Base-by-base conservation (phyloP, 257 asterid species). In the Nicotiana tabacum region DNA sequence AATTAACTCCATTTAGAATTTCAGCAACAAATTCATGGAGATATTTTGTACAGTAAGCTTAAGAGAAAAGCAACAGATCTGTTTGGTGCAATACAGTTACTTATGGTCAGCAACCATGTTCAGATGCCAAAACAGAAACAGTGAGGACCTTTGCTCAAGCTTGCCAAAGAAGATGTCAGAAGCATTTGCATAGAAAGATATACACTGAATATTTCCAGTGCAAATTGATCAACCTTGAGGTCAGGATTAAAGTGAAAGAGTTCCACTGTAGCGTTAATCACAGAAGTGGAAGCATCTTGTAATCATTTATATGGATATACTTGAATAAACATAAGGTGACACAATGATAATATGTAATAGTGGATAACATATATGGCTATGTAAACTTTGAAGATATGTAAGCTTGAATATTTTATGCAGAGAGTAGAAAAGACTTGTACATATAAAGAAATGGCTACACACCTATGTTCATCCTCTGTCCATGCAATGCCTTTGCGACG, bases 381-480 rank as follows among this genome's bases (percentile, higher is more conserved):
- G 74, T 58, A 6, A 58, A 18, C 12, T 58, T 58, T 58, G 48
- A 29, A 13, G 39, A 65, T 13, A 29, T 11, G 39, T 65, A 65
- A 3, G 18, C 9, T 2, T 62, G 17, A 77, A 37, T 12, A n/a
- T 4, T 48, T 18, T 6, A 30, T n/a, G 18, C 17, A 68, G 7
- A 30, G 32, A 24, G 11, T 55, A 56, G 11, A 3, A 27, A 29
- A 70, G 48, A 33, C 27, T 33, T 6, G 12, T 32, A 18, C 8
- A 67, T 11, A 65, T 9, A 56, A 68, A 43, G 64, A 6, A 81
- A 13, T 48, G 46, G 77, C 66, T 27, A 79, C 56, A 81, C 66
- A 96, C 99, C 99, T 91, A 87, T 96, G 99, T 80, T 96, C 99
- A 64, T 96, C 99, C 88, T 96, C 99, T 16, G 99, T 96, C 98